A percentile compares a stretch with the other conserved stretches of the same genome.
Conservation (phyloP, 148 eudicot genomes). For the Arbutus unedo region DNA sequence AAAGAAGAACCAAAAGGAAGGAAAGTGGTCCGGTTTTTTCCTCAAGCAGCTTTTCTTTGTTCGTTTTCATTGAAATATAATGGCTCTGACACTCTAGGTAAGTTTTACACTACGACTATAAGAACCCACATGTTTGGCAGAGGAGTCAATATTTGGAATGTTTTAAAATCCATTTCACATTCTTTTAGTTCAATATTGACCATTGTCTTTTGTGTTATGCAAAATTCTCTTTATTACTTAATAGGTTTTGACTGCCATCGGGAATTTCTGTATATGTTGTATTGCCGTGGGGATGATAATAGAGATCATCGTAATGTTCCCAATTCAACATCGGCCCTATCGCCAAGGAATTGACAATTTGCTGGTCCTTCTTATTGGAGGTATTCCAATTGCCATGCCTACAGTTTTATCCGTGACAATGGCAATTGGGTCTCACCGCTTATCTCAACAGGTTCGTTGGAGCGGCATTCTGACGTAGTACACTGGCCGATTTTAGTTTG, state of each 20-base stretch:
- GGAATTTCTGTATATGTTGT: slow-evolving; percentile 53
- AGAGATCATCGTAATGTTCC: slow-evolving; percentile 46
- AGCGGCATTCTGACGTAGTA: background rate
- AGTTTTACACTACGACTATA: background rate
- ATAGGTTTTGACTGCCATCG: slow-evolving; percentile 50
- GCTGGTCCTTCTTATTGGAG: slow-evolving; percentile 49
- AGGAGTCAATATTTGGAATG: too few species aligned
- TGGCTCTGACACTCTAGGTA: background rate
- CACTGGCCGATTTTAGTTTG: background rate
- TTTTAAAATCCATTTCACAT: background rate
- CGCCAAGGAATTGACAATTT: slow-evolving; percentile 45
- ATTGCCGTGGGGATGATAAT: slow-evolving; percentile 46
- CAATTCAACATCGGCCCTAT: slow-evolving; percentile 44
- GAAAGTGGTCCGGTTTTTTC: background rate
- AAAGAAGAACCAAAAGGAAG: background rate
- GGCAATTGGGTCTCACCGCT: slow-evolving; percentile 55
- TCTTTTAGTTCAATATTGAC: background rate
- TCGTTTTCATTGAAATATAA: too few species aligned
- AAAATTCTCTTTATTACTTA: slow-evolving; percentile 5
- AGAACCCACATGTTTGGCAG: background rate
- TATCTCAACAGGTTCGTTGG: slow-evolving; percentile 40
- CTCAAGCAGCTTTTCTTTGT: background rate
- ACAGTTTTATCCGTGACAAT: slow-evolving; percentile 51
- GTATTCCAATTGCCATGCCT: slow-evolving; percentile 52
- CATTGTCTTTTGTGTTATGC: background rate